Evolutionary conservation across 2,329 filamentous ascomycete genomes (phyloP).

Genomic region (Magnaporthiopsis rhizophila): DNA sequence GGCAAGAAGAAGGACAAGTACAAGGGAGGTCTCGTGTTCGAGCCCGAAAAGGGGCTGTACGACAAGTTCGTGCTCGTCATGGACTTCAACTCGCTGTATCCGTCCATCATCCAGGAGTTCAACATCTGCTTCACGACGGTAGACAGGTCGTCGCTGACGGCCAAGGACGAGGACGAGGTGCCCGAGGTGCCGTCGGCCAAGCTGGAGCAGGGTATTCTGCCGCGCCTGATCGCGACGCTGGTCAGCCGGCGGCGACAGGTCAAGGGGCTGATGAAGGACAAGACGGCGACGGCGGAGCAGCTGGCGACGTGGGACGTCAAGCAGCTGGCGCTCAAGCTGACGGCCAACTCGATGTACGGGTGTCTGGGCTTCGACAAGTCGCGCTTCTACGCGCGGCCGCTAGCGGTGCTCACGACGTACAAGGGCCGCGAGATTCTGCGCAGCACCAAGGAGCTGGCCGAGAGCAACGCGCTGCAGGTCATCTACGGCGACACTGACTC

Average conservation of each 20-base stretch:
- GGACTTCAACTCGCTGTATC: slow-evolving; percentile 99
- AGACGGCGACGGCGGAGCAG: slow-evolving; percentile 75
- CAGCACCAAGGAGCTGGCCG: slow-evolving; percentile 91
- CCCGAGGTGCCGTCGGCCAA: slow-evolving; percentile 70
- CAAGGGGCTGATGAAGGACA: slow-evolving; percentile 95
- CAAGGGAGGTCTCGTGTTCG: slow-evolving; percentile 96
- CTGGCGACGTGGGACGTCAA: slow-evolving; percentile 97
- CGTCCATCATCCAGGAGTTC: slow-evolving; percentile 97
- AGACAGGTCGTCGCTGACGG: slow-evolving; percentile 55
- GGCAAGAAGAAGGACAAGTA: slow-evolving; percentile 97
- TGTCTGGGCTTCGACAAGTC: slow-evolving; percentile 96
- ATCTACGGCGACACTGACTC: slow-evolving; percentile 99
- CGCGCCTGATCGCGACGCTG: slow-evolving; percentile 82
- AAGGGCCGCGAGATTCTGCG: slow-evolving; percentile 96
- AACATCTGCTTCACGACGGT: slow-evolving; percentile 99
- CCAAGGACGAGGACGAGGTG: slow-evolving; percentile 75
- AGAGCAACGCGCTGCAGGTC: slow-evolving; percentile 83
- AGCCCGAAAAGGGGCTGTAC: slow-evolving; percentile 94
- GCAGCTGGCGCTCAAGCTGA: slow-evolving; percentile 91
- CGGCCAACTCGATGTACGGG: slow-evolving; percentile 99
- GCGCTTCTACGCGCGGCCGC: slow-evolving; percentile 89
- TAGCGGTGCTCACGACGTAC: slow-evolving; percentile 92
- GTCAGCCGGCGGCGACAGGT: slow-evolving; percentile 85
- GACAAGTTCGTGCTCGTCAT: slow-evolving; percentile 98
- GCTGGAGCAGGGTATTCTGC: slow-evolving; percentile 77